Conservation (phyloP, 768 basidiomycete genomes). For the Agrocybe praecox region DNA sequence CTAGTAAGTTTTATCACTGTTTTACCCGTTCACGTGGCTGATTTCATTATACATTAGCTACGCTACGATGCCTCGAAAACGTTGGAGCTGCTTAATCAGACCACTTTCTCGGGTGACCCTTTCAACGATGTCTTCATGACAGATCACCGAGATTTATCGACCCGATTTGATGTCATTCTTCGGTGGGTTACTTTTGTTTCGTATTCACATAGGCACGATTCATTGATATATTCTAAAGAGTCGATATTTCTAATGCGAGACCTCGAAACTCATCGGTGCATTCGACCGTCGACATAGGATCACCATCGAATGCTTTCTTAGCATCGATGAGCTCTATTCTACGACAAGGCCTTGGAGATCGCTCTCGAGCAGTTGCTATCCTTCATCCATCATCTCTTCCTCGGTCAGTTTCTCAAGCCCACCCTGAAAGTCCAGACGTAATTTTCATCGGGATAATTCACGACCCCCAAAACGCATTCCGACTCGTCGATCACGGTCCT, state of each 20-base stretch:
- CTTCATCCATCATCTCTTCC: conserved; percentile 51
- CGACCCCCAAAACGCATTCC: conserved; percentile 70
- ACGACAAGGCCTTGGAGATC: conserved; percentile 71
- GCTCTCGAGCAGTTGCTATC: conserved; percentile 65
- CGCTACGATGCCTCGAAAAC: conserved; percentile 76
- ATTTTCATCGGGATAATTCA: conserved; percentile 79
- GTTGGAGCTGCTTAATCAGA: conserved; percentile 59
- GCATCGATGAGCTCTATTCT: conserved; percentile 51
- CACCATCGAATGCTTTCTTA: conserved; percentile 55
- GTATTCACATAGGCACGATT: not conserved
- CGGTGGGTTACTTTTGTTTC: conserved; percentile 41
- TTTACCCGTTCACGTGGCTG: not conserved
- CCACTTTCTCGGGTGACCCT: conserved; percentile 51
- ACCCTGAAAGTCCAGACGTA: conserved; percentile 48
- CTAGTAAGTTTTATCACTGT: conserved; percentile 53
- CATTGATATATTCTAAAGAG: conserved; percentile 35
- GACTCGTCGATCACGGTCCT: conserved; percentile 93
- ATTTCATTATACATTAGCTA: conserved; percentile 46
- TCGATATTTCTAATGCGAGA: conserved; percentile 55
- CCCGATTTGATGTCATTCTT: conserved; percentile 75
- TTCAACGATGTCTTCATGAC: conserved; percentile 76
- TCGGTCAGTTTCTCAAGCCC: conserved; percentile 54
- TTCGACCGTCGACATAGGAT: conserved; percentile 60
- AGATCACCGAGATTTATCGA: conserved; percentile 63
- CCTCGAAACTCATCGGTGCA: conserved; percentile 45